phyloP scores from a whole-genome alignment of 768 basidiomycete species.

The Lentinula boryana region DNA sequence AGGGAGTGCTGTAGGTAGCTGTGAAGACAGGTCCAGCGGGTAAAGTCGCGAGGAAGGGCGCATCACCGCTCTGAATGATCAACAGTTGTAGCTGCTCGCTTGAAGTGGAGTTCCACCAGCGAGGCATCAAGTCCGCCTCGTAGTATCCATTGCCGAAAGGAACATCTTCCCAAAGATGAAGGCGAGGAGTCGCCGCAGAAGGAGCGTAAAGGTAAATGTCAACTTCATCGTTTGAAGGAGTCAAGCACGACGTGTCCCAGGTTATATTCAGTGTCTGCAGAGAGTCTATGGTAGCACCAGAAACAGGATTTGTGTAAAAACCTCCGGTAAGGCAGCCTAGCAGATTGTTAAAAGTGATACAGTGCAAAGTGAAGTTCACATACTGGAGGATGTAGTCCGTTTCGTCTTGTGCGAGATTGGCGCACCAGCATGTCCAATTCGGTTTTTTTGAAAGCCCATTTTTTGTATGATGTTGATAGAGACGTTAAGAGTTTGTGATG shows the following conservation, averaged over 20 bases:
- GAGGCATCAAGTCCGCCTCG: conserved; percentile 43
- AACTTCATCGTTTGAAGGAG: conserved; percentile 30
- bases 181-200: conserved; percentile 26
- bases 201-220: conserved; percentile 71
- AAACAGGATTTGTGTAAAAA: conserved; percentile 54
- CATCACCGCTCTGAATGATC: conserved; percentile 45
- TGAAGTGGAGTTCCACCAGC: conserved; percentile 66
- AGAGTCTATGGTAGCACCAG: conserved; percentile 39
- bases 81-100: conserved; percentile 48
- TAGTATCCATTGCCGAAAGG: conserved; percentile 43
- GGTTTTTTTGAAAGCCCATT: conserved; percentile 12
- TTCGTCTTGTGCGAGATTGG: background rate
- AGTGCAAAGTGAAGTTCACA: background rate
- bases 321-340: conserved; percentile 50
- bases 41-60: conserved; percentile 44
- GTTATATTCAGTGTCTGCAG: conserved; percentile 45
- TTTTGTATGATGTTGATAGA: conserved; percentile 16
- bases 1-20: conserved; percentile 48
- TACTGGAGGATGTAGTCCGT: background rate
- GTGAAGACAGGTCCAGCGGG: conserved; percentile 68
- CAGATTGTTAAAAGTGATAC: background rate
- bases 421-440: background rate
- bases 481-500: background rate
- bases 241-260: conserved; percentile 62
- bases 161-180: conserved; percentile 57